phyloP scores from a whole-genome alignment of 805 yeast genomes.

The Wickerhamiella slavikovae region DNA sequence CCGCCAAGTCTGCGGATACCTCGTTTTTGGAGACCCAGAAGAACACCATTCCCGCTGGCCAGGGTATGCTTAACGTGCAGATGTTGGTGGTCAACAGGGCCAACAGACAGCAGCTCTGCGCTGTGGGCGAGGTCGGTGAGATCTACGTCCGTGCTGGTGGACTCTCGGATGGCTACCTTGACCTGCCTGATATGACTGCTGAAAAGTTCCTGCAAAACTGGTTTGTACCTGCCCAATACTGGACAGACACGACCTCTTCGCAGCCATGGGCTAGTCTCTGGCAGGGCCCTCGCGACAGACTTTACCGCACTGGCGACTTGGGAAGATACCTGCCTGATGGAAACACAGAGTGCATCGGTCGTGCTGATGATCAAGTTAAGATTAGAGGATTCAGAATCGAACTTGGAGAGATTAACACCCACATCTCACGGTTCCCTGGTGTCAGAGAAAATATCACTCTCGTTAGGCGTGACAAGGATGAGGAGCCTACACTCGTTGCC shows the following conservation, averaged over 20 bases:
- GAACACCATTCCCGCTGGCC: slow-evolving; percentile 96
- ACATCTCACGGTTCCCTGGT: slow-evolving; percentile 76
- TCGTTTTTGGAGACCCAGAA: slow-evolving; percentile 63
- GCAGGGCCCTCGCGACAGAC: slow-evolving; percentile 88
- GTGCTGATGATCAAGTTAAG: slow-evolving; percentile 98
- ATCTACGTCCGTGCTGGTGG: slow-evolving; percentile 98
- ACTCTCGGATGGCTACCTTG: slow-evolving; percentile 87
- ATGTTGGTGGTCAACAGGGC: slow-evolving; percentile 79
- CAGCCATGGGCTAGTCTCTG: slow-evolving; percentile 61
- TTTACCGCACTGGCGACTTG: slow-evolving; percentile 92
- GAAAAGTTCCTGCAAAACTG: slow-evolving; percentile 81
- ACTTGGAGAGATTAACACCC: slow-evolving; percentile 95
- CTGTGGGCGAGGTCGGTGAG: slow-evolving; percentile 98
- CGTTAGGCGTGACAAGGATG: slow-evolving; percentile 78
- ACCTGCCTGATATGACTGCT: slow-evolving; percentile 69
- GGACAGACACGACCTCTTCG: slow-evolving; percentile 29
- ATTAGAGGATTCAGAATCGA: slow-evolving; percentile 97
- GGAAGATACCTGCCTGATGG: slow-evolving; percentile 96
- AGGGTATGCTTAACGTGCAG: slow-evolving; percentile 92
- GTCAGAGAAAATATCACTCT: slow-evolving; percentile 87
- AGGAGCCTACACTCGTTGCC: slow-evolving; percentile 79
- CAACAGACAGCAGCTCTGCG: slow-evolving; percentile 79
- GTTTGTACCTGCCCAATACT: slow-evolving; percentile 52
- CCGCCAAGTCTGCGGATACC: slow-evolving; percentile 47
- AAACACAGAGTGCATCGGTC: slow-evolving; percentile 92